Percentiles rank a stretch among this genome's conserved stretches.
Evolutionary conservation across 2,329 filamentous ascomycete species (phyloP).

Genomic region (Colletotrichum cereale): DNA sequence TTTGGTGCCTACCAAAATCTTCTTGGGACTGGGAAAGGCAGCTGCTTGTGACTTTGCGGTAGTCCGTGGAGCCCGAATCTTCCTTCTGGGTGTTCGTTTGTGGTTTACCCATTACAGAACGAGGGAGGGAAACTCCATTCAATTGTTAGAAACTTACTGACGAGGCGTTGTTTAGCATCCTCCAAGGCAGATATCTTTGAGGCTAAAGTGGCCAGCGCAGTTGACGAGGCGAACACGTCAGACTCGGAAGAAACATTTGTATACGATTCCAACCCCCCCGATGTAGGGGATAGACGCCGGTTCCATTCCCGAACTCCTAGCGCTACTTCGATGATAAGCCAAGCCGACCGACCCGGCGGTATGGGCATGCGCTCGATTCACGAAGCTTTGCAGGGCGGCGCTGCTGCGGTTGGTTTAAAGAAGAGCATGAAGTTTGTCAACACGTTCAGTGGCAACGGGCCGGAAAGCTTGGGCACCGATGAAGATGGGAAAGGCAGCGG

Average conservation of each 20-base stretch:
- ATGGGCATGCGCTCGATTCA: conserved; percentile 72
- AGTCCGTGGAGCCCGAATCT: conserved; percentile 41
- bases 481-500: conserved; percentile 74
- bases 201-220: conserved; percentile 93
- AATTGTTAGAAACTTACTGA: conserved; percentile 59
- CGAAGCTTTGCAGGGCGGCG: conserved; percentile 48
- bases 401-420: conserved; percentile 72
- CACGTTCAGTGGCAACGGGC: conserved; percentile 74
- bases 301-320: conserved; percentile 96
- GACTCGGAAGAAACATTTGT: conserved; percentile 99
- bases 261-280: conserved; percentile 96
- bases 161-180: conserved; percentile 71
- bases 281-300: conserved; percentile 72
- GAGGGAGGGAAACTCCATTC: conserved; percentile 50
- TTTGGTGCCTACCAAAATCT: conserved; percentile 52
- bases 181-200: conserved; percentile 99
- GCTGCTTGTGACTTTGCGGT: conserved; percentile 44
- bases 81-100: background rate
- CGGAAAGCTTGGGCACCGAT: conserved; percentile 68
- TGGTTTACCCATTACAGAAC: conserved; percentile 33
- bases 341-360: conserved; percentile 68
- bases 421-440: conserved; percentile 98
- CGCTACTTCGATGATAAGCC: conserved; percentile 84
- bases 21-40: conserved; percentile 51
- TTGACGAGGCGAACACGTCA: conserved; percentile 95